Base-by-base conservation (phyloP, 192 early-diverging fungal genomes). In the Entomortierella lignicola region DNA sequence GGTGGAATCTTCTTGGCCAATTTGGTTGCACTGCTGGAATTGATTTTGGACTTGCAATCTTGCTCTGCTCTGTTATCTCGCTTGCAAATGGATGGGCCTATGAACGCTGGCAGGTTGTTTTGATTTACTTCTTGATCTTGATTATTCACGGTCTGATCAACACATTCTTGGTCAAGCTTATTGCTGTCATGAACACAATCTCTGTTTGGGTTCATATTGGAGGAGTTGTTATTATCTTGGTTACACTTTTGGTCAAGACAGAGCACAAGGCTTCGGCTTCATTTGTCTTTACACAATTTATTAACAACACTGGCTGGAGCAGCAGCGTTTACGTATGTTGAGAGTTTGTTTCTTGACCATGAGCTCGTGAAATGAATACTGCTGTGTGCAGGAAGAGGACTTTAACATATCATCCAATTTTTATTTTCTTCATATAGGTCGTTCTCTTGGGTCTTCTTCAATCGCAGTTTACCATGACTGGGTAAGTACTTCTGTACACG, bases 1-100 rank as follows among this genome's bases (percentile, higher is more conserved):
- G 85, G 85, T 86, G 82, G 71, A 86, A 86, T 53, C 51, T 86
- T 25, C 75, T 86, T 8, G 85, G 85, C 20, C 85, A 86, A 34
- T 86, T 86, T 81, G 85, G 83, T 15, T 83, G 84, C 30, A 86
- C 77, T 25, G 71, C 67, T 8, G 71, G 67, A 50, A 69, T 71
- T 21, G 60, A 63, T 18, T 75, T 73, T 54, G 81, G 68, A 54
- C 55, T 63, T 1, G 55, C 73, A 1, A 47, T 81, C 20, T 31
- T 79, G 55, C 66, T 74, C n/a, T 62, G 72, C 60, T 83, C 83
- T 10, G 85, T 82, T 42, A 79, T 79, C 42, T 62, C 75, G 18
- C 55, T 79, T 21, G 56, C 48, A 17, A 79, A 62, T 23, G 75
- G 50, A 6, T 70, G 62, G 62, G 57, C 34, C 0, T 69, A 62